Base-by-base conservation (phyloP, 192 early-diverging fungal genomes). In the Kickxella alabastrina region DNA sequence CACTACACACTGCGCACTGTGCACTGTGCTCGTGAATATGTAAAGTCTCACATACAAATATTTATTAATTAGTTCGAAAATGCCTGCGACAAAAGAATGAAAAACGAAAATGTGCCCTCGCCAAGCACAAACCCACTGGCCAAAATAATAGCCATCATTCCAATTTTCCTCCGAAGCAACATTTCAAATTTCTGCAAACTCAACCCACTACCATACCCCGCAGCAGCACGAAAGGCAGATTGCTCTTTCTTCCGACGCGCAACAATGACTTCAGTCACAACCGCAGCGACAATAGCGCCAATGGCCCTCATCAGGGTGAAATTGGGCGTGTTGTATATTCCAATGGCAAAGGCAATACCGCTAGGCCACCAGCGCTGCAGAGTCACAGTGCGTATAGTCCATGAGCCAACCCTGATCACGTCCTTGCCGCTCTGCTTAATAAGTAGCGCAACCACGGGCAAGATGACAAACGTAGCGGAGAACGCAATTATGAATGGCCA, bases 271-370 rank as follows among this genome's bases (percentile, higher is more conserved):
- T 57, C 79, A 0, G 61, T 82, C 35, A 40, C 63, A 3, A 43
- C 45, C 9, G 82, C 38, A 9, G 73, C 75, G 7, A 68, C 39
- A 7, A 80, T 37, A 8, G 85, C 85, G 10, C 87, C 87, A 10
- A 85, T 60, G 3, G 83, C 82, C 1, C 87, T 78, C 42, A 84
- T 84, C 19, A 89, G 52, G 3, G 85, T 89, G 45, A 89, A 89
- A 40, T 83, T 83, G 12, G 87, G 87, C 1, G 85, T 75, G 59
- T 89, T 89, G 68, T 87, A 89, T 52, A 89, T 89, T 14, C 87
- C 87, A 40, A 89, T 84, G 5, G 87, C 85, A 75, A 89, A 89
- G 17, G 87, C 85, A 26, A 89, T 85, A 0, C 87, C 87, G 36
- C 82, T 83, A 13, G 87, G 87, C 52, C 85, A 68, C 85, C 83